A percentile compares a stretch with the other conserved stretches of the same genome.
Evolutionary conservation across 805 yeast species (phyloP).

Genomic region (Zygosaccharomyces lentus): DNA sequence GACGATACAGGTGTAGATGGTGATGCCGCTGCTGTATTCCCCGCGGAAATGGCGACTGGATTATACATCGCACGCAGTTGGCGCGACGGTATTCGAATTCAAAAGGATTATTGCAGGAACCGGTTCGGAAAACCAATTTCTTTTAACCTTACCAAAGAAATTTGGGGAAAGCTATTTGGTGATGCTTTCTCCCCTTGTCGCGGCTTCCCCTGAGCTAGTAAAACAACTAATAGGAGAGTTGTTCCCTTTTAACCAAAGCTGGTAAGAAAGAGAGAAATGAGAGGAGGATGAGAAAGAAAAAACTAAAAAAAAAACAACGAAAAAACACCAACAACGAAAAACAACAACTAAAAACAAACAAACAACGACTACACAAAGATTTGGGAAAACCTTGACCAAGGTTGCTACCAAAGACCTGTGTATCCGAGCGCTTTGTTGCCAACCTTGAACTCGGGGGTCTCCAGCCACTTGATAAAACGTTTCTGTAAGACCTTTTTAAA

Average conservation of each 20-base stretch:
- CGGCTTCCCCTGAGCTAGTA: background rate
- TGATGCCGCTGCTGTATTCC: constrained; percentile 3
- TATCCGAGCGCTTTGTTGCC: background rate
- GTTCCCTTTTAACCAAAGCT: background rate
- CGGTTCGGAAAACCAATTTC: background rate
- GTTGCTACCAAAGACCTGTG: background rate
- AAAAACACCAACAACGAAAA: background rate
- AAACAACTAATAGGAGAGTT: background rate
- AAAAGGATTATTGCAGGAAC: background rate
- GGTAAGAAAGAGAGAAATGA: background rate
- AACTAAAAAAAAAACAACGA: background rate
- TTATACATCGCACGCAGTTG: constrained; percentile 10
- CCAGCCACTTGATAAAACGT: constrained; percentile 1
- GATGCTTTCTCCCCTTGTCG: background rate
- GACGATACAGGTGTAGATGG: constrained; percentile 4
- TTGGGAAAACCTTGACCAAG: background rate
- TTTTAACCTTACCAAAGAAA: background rate
- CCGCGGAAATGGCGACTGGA: constrained; percentile 13
- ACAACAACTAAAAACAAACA: no score
- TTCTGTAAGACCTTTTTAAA: background rate
- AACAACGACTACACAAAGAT: no score
- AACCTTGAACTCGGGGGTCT: background rate
- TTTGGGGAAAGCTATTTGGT: background rate
- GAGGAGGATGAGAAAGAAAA: background rate
- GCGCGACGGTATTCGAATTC: background rate